Evolutionary conservation across 1,139 yeast species (phyloP).

Genomic region (Lodderomyces orthopsilosis): DNA sequence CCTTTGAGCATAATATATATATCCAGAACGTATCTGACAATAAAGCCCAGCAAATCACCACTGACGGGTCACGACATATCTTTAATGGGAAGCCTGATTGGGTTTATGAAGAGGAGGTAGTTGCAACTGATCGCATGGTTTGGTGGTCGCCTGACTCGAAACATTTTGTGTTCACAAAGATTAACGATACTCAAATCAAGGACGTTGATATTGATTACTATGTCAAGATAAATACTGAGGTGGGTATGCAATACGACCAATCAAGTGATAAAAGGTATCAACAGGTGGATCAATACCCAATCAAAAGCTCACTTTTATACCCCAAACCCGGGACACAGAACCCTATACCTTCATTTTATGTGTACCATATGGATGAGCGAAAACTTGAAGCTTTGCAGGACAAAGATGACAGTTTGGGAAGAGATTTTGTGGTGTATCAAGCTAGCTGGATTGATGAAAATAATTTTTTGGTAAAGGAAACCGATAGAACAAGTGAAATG

Average conservation of each 20-base stretch:
- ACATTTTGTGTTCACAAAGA: slow-evolving; percentile 57
- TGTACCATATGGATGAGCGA: slow-evolving; percentile 36
- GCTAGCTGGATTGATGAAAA: slow-evolving; percentile 64
- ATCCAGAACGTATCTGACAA: slow-evolving; percentile 34
- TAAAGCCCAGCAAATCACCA: slow-evolving; percentile 48
- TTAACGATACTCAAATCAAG: slow-evolving; percentile 72
- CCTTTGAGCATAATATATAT: slow-evolving; percentile 37
- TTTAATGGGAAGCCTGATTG: slow-evolving; percentile 92
- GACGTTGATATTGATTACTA: slow-evolving; percentile 64
- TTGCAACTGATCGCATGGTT: slow-evolving; percentile 58
- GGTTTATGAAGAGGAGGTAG: slow-evolving; percentile 95
- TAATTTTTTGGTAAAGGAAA: slow-evolving; percentile 56
- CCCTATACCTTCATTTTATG: slow-evolving; percentile 54
- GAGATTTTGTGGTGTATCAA: slow-evolving; percentile 64
- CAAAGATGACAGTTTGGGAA: slow-evolving; percentile 32
- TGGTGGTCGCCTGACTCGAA: slow-evolving; percentile 89
- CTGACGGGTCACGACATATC: slow-evolving; percentile 63
- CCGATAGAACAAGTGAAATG: slow-evolving; percentile 68
- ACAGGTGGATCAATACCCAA: slow-evolving; percentile 54
- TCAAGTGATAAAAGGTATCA: slow-evolving; percentile 16
- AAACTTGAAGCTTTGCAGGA: slow-evolving; percentile 19
- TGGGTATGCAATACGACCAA: slow-evolving; percentile 25
- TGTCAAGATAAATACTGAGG: slow-evolving; percentile 37
- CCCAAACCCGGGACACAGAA: slow-evolving; percentile 86
- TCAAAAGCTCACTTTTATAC: slow-evolving; percentile 54